These are phyloP conservation scores for Fusarium nygamai DNA, from an alignment of 2,329 filamentous ascomycete species.

Conservation along the genomic window DNA sequence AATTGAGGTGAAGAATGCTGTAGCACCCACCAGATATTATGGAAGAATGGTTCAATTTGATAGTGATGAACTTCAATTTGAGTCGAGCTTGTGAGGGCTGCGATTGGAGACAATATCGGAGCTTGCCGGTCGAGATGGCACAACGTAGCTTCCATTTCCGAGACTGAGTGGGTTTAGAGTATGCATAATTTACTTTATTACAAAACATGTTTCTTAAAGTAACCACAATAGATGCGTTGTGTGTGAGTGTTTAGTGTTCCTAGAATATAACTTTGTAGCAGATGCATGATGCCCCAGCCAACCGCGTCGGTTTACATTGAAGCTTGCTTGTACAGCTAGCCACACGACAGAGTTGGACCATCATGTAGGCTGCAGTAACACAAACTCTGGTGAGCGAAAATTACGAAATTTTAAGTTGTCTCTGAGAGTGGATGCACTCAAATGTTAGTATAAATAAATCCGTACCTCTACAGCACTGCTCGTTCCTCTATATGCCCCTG, in stretches of 20 bases:
- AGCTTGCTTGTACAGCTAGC: not conserved
- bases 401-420: not conserved
- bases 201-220: not conserved
- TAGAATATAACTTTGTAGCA: not conserved
- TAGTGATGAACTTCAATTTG: not conserved
- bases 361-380: not conserved
- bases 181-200: not conserved
- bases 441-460: no score
- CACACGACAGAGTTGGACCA: not conserved
- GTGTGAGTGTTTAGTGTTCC: not conserved
- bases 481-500: no score
- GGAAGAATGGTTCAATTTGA: accelerated
- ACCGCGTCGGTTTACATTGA: not conserved
- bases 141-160: not conserved
- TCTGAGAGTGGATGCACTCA: not conserved
- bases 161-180: not conserved
- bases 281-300: not conserved
- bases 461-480: not conserved
- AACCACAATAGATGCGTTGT: not conserved
- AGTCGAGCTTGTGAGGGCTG: not conserved
- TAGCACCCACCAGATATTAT: no score
- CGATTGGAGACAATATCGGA: not conserved
- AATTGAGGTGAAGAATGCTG: not conserved
- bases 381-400: no score
- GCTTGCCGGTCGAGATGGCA: not conserved